These are phyloP conservation scores for Aspergillus campestris DNA, from an alignment of 495 filamentous ascomycete species.

Conservation along the genomic window DNA sequence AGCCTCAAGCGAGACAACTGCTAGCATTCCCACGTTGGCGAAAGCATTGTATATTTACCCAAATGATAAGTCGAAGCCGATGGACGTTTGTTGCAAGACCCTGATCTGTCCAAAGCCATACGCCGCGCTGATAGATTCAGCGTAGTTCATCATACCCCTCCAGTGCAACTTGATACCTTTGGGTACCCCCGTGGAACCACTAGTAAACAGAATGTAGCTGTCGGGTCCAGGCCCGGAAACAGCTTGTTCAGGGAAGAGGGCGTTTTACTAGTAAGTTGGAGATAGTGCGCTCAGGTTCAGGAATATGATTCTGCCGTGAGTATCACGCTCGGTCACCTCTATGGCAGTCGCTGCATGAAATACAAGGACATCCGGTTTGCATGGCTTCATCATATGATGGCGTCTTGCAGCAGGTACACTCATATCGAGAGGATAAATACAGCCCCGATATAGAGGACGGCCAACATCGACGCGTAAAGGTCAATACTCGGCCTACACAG, in stretches of 20 bases:
- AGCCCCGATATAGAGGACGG: constrained; percentile 38
- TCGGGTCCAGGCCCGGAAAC: too few species aligned
- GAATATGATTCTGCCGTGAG: too few species aligned
- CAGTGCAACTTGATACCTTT: constrained; percentile 32
- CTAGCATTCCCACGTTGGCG: constrained; percentile 19
- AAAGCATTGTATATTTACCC: constrained; percentile 21
- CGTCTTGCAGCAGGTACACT: constrained; percentile 22
- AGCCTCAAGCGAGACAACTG: constrained; percentile 8
- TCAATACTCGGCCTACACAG: constrained; percentile 23
- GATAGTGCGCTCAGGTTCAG: too few species aligned
- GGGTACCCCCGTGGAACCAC: constrained; percentile 24
- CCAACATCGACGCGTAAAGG: constrained; percentile 42
- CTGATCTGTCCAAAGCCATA: too few species aligned
- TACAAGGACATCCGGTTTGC: constrained; percentile 12
- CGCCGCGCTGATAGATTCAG: constrained; percentile 13
- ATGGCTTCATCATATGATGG: constrained; percentile 12
- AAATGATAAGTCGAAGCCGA: constrained; percentile 22
- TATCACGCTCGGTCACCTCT: background rate
- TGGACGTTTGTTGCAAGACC: constrained; percentile 34
- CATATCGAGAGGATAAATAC: constrained; percentile 45
- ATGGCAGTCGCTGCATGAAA: constrained; percentile 2
- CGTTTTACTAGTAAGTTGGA: too few species aligned
- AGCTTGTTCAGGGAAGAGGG: too few species aligned
- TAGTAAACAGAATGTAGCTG: constrained; percentile 27
- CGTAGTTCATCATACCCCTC: constrained; percentile 15